These are phyloP conservation scores for Trichoderma arundinaceum DNA, from an alignment of 2,329 filamentous ascomycete genomes.

Conservation along the genomic window DNA sequence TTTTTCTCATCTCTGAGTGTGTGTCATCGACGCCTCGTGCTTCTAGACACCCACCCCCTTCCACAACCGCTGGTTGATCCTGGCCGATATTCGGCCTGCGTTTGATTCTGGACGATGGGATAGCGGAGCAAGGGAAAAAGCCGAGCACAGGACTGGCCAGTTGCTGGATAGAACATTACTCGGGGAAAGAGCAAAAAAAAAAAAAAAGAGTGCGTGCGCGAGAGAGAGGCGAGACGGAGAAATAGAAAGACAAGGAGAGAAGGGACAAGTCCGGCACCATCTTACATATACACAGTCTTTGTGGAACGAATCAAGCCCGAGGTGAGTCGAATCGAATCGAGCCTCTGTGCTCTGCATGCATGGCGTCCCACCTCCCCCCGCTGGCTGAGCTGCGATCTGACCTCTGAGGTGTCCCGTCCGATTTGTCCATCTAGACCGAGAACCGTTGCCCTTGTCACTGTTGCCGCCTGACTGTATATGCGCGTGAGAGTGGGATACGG, in stretches of 20 bases:
- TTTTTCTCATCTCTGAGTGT: no score
- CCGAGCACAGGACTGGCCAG: conserved; percentile 19
- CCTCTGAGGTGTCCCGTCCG: conserved; percentile 18
- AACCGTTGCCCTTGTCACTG: conserved; percentile 16
- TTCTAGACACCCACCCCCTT: background rate
- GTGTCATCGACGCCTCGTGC: conserved; percentile 4
- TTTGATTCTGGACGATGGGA: conserved; percentile 24
- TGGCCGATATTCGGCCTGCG: conserved; percentile 27
- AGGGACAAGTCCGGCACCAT: background rate
- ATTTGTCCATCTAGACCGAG: conserved; percentile 22
- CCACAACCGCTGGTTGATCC: background rate
- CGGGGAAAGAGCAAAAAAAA: background rate
- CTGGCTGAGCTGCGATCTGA: conserved; percentile 26
- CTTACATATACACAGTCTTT: background rate
- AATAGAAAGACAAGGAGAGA: background rate
- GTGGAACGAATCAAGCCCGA: conserved; percentile 6
- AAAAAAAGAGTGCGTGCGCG: background rate
- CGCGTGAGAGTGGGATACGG: conserved; percentile 3
- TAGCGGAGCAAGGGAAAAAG: conserved; percentile 26
- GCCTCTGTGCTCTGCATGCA: conserved; percentile 23
- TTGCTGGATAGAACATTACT: background rate
- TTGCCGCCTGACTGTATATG: conserved; percentile 17
- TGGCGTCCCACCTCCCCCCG: conserved; percentile 22
- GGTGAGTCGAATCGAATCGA: conserved; percentile 14
- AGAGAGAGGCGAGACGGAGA: background rate